Evolutionary conservation across 129 eudicot genomes (phyloP).

Genomic region (Chrysanthemum lavandulifolium): DNA sequence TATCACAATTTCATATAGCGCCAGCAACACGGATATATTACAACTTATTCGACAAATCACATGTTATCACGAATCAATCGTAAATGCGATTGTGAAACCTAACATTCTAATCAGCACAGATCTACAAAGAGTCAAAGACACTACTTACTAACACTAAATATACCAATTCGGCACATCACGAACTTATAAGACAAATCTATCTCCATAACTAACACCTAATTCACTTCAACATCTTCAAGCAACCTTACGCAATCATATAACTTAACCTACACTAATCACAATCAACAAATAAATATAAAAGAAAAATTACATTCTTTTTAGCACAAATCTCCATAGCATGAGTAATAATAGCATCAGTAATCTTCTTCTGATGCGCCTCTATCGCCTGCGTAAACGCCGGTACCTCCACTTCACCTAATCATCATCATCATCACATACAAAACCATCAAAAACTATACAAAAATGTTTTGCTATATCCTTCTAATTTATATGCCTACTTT

Average conservation of each 20-base stretch:
- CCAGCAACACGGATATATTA: not conserved
- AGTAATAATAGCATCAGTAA: slow-evolving; percentile 56
- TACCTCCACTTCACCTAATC: slow-evolving; percentile 65
- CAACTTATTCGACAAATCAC: not conserved
- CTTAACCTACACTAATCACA: not conserved
- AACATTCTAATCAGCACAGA: too few relatives aligned
- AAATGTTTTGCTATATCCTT: too few relatives aligned
- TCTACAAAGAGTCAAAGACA: too few relatives aligned
- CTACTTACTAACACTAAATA: too few relatives aligned
- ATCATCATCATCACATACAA: not conserved
- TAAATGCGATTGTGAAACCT: too few relatives aligned
- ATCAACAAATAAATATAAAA: not conserved
- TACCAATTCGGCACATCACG: not conserved
- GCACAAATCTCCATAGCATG: slow-evolving; percentile 65
- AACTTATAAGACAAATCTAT: not conserved
- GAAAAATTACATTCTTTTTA: slow-evolving; percentile 49
- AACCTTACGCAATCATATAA: too few relatives aligned
- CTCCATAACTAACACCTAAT: too few relatives aligned
- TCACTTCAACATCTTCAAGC: too few relatives aligned
- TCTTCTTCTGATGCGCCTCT: slow-evolving; percentile 68
- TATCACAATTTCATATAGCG: not conserved
- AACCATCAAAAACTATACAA: not conserved
- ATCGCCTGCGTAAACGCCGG: slow-evolving; percentile 85
- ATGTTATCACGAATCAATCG: not conserved
- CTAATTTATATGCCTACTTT: too few relatives aligned